These are phyloP conservation scores for Colletotrichum spaethianum DNA, from an alignment of 2,329 filamentous ascomycete genomes.

Conservation along the genomic window DNA sequence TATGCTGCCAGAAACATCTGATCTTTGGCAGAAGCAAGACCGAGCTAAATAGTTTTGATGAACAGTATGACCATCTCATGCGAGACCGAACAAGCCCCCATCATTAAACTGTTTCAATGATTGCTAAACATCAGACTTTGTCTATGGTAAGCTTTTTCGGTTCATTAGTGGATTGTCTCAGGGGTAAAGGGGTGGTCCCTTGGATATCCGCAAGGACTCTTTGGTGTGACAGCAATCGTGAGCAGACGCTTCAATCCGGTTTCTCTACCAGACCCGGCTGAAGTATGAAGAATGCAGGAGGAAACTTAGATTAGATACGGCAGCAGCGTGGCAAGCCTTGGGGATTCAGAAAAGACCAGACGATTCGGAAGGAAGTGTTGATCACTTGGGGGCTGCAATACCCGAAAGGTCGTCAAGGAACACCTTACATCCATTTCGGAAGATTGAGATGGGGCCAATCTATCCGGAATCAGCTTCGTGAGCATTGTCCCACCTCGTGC, in stretches of 20 bases:
- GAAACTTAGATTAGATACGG: neutral
- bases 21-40: neutral
- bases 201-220: neutral
- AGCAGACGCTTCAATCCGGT: neutral
- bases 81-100: constrained; percentile 6
- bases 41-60: constrained; percentile 33
- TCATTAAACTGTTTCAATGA: constrained; percentile 9
- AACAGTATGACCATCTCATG: constrained; percentile 12
- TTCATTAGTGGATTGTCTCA: neutral
- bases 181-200: constrained; percentile 7
- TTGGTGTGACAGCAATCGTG: neutral
- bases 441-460: neutral
- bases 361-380: neutral
- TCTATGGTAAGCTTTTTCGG: constrained; percentile 1
- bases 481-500: neutral
- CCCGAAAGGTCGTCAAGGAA: neutral
- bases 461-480: neutral
- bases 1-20: neutral
- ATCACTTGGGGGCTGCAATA: constrained; percentile 3
- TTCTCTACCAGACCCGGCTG: constrained; percentile 4
- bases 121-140: constrained; percentile 4
- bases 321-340: neutral
- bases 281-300: neutral
- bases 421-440: neutral
- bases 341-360: neutral